phyloP scores from a whole-genome alignment of 495 filamentous ascomycete genomes.

The Lophiotrema nucula region DNA sequence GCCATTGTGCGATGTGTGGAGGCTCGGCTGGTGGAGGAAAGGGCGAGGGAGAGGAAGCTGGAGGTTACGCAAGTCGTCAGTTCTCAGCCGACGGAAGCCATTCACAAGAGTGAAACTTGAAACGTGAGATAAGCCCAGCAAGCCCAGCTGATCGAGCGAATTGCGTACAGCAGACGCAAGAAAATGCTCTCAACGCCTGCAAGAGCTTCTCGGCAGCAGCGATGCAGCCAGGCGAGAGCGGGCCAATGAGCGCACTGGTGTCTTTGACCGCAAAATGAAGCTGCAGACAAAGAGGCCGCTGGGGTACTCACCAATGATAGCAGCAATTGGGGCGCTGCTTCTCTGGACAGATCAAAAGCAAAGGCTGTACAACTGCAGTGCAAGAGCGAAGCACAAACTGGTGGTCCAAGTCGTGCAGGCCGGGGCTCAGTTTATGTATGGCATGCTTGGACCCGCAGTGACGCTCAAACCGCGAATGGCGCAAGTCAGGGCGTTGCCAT shows the following conservation, averaged over 20 bases:
- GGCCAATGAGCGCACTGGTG: constrained; percentile 17
- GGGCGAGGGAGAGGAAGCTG: neutral
- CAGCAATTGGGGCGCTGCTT: neutral
- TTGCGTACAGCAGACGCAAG: neutral
- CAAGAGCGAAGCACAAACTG: neutral
- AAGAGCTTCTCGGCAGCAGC: constrained; percentile 9
- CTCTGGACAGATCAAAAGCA: too few relatives aligned
- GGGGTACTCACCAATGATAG: constrained; percentile 6
- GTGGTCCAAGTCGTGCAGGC: neutral
- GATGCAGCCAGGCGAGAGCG: neutral
- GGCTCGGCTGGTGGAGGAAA: neutral
- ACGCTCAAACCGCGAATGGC: constrained; percentile 15
- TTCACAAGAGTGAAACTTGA: constrained; percentile 13
- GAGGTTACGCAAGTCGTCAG: neutral
- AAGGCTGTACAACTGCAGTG: too few relatives aligned
- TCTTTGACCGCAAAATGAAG: constrained; percentile 19
- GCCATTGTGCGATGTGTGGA: constrained; percentile 48
- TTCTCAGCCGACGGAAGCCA: neutral
- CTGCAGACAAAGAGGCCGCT: constrained; percentile 12
- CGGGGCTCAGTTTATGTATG: constrained; percentile 2
- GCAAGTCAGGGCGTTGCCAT: constrained; percentile 5
- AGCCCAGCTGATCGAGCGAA: constrained; percentile 26
- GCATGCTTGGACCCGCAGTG: constrained; percentile 20
- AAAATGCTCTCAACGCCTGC: constrained; percentile 7
- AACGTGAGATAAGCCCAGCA: constrained; percentile 27